Conservation (phyloP, 306 rosid genomes). For the Casuarina glauca region DNA sequence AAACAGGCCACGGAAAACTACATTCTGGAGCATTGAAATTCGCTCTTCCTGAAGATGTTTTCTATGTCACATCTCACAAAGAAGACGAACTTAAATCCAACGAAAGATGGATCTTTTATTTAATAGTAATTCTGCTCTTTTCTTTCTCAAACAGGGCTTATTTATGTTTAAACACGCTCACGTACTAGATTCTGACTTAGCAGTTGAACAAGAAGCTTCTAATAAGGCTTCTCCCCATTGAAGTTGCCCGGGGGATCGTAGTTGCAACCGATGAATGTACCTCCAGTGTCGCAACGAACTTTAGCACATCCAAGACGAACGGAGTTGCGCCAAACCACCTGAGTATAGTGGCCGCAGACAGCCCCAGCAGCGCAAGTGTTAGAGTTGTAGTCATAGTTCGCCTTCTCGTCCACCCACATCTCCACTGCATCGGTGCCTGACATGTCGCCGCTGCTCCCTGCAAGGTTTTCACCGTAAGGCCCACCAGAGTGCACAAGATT, state of each 20-base stretch:
- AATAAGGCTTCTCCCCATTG: neutral
- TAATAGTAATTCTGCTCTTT: no score
- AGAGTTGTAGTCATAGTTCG: constrained; percentile 29
- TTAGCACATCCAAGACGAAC: constrained; percentile 32
- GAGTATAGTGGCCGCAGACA: constrained; percentile 39
- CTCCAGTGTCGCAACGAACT: constrained; percentile 18
- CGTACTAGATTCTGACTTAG: no score
- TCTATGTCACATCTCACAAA: no score
- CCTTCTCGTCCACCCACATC: constrained; percentile 47
- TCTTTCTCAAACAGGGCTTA: no score
- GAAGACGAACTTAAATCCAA: no score
- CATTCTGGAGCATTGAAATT: no score
- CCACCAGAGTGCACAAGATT: constrained; percentile 29
- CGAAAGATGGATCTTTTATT: no score
- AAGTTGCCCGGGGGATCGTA: constrained; percentile 34
- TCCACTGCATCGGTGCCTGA: constrained; percentile 27
- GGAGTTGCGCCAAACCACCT: constrained; percentile 39
- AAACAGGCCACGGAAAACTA: no score
- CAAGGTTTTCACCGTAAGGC: constrained; percentile 37
- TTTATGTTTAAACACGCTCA: no score
- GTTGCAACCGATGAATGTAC: constrained; percentile 27
- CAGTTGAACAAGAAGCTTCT: neutral
- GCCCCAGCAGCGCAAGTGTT: constrained; percentile 16
- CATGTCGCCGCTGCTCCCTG: constrained; percentile 14
- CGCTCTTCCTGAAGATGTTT: no score